phyloP scores from a whole-genome alignment of 2,329 filamentous ascomycete species.

The Fusarium sarcochroum region DNA sequence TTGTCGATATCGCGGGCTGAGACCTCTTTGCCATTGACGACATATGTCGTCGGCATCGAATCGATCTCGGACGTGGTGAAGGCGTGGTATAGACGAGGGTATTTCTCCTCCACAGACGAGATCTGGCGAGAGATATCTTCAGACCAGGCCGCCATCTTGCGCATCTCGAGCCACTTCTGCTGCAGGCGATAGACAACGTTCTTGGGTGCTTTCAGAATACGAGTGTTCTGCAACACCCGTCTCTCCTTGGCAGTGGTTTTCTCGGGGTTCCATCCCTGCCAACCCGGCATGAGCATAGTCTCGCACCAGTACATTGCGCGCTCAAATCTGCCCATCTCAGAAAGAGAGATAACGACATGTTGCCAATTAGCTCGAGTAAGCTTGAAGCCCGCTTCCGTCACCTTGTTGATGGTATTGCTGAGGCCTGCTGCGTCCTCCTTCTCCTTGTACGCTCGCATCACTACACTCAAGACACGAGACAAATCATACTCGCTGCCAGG shows the following conservation, averaged over 20 bases:
- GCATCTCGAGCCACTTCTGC: constrained; percentile 65
- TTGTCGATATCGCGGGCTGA: constrained; percentile 50
- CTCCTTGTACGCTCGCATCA: constrained; percentile 62
- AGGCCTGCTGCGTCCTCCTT: constrained; percentile 63
- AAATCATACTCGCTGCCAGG: constrained; percentile 67
- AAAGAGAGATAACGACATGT: constrained; percentile 77
- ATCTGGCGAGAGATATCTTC: constrained; percentile 58
- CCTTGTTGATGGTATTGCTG: constrained; percentile 64
- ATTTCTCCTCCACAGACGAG: constrained; percentile 56
- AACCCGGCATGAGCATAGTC: constrained; percentile 80
- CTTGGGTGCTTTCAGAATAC: constrained; percentile 51
- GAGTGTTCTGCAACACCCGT: constrained; percentile 56
- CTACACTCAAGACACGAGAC: constrained; percentile 62
- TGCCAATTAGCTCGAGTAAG: constrained; percentile 88
- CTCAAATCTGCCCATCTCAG: constrained; percentile 68
- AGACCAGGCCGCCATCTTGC: constrained; percentile 65
- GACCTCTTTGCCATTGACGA: constrained; percentile 43
- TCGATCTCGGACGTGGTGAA: constrained; percentile 54
- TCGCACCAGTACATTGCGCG: constrained; percentile 84
- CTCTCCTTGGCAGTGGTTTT: constrained; percentile 48
- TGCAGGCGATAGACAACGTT: constrained; percentile 64
- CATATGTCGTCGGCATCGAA: constrained; percentile 48
- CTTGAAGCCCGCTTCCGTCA: constrained; percentile 77
- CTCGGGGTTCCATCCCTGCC: constrained; percentile 76
- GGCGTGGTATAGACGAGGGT: constrained; percentile 59